phyloP scores from a whole-genome alignment of 371 early-diverging fungal genomes.

The Coelomomyces lativittatus region DNA sequence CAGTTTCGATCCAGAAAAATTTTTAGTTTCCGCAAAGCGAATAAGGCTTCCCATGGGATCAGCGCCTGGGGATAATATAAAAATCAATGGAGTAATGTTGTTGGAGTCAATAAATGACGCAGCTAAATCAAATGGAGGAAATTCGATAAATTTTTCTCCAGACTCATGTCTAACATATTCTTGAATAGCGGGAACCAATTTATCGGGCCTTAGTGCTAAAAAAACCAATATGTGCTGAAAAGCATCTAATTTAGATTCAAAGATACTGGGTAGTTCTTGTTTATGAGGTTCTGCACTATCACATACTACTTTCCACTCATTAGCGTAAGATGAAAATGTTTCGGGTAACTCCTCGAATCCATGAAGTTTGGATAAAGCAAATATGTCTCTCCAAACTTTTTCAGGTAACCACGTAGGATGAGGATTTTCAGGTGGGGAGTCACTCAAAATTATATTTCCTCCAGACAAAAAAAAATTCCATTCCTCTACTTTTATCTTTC shows the following conservation, averaged over 20 bases:
- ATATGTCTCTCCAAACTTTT: constrained; percentile 18
- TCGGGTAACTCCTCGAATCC: constrained; percentile 19
- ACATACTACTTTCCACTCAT: constrained; percentile 17
- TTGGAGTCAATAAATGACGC: constrained; percentile 26
- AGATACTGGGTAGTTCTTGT: not conserved
- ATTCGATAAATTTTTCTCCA: constrained; percentile 26
- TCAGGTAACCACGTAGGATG: constrained; percentile 14
- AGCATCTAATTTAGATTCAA: not conserved
- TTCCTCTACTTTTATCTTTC: constrained; percentile 26
- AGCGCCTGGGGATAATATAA: constrained; percentile 35
- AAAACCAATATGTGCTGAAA: constrained; percentile 17
- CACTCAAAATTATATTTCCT: constrained; percentile 16
- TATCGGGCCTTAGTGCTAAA: constrained; percentile 21
- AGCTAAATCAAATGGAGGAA: constrained; percentile 33
- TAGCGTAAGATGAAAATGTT: constrained; percentile 7
- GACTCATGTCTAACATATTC: constrained; percentile 21
- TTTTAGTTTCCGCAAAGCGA: constrained; percentile 29
- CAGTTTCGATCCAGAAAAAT: constrained; percentile 18
- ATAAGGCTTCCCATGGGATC: constrained; percentile 38
- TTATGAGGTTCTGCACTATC: constrained; percentile 5
- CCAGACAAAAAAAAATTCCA: constrained; percentile 39
- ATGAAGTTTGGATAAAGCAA: constrained; percentile 13
- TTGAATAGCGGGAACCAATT: constrained; percentile 18
- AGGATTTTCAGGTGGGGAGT: constrained; percentile 13
- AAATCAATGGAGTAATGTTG: constrained; percentile 28